Base-by-base conservation (phyloP, 371 early-diverging fungal genomes). In the Zopfochytrium polystomum region DNA sequence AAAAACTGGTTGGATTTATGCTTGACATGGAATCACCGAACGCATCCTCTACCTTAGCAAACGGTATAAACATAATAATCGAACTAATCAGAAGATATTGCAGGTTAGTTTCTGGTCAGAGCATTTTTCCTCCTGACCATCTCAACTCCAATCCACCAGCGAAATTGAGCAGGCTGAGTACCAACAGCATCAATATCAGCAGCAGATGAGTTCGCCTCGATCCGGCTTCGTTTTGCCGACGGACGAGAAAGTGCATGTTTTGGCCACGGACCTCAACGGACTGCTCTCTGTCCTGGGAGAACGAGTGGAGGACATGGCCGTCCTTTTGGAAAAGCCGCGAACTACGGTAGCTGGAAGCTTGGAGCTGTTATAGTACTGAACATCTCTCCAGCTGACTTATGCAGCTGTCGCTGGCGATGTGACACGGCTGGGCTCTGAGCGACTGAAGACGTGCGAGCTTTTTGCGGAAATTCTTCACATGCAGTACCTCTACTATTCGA, bases 31-130 rank as follows among this genome's bases (percentile, higher is more conserved):
- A 73, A 1, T 89, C 88, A 0, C 88, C 91, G 18, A 79, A 88
- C 62, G 79, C 89, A 32, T 83, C 90, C 0, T 92, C 91, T 4
- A 86, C 90, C 2, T 78, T 97, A 29, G 88, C 88, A 60, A 90
- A 92, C 69, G 93, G 92, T 53, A 91, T 93, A 35, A 89, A 87
- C 47, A 91, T 97, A 49, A 87, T 97, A 56, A 92, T 97, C 63
- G 96, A 97, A 78, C 80, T 97, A 22, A 94, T 97, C 66, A 85
- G 96, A 52, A 84, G 93, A 56, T 93, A 93, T 73, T 93, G 92
- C 81, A 77, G 73, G 78, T 75, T 44, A 5, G 34, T n/a, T n/a
- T n/a, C n/a, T n/a, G n/a, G n/a, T n/a, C n/a, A n/a, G n/a, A n/a
- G n/a, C n/a, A n/a, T n/a, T n/a, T n/a, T n/a, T n/a, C n/a, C n/a